These are phyloP conservation scores for Brettanomyces anomalus DNA, from an alignment of 805 yeast genomes.

Conservation along the genomic window DNA sequence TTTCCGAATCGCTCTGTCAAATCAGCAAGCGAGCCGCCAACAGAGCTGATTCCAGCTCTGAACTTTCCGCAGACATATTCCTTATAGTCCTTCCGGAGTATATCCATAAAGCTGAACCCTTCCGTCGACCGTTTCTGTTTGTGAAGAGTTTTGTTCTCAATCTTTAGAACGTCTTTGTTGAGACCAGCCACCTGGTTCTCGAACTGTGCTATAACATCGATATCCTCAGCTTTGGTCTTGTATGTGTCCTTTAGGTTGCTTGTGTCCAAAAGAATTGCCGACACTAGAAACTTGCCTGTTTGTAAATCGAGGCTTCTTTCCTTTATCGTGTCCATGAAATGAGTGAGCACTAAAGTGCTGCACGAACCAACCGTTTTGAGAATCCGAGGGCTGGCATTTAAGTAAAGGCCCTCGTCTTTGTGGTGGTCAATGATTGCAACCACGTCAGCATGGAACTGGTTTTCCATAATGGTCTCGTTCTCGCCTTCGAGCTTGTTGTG, in stretches of 20 bases:
- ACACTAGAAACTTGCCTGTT: slow-evolving; percentile 1
- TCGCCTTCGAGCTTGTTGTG: slow-evolving; percentile 63
- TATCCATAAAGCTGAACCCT: slow-evolving; percentile 51
- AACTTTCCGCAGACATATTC: slow-evolving; percentile 38
- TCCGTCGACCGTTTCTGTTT: slow-evolving; percentile 23
- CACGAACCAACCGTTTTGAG: slow-evolving; percentile 69
- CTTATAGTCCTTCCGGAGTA: slow-evolving; percentile 80
- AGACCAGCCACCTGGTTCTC: not conserved
- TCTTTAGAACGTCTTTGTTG: not conserved
- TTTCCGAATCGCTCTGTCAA: slow-evolving; percentile 22
- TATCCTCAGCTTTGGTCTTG: not conserved
- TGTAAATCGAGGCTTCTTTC: slow-evolving; percentile 2
- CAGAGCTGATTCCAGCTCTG: slow-evolving; percentile 67
- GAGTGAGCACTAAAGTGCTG: slow-evolving; percentile 59
- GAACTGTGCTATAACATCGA: not conserved
- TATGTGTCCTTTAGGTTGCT: not conserved
- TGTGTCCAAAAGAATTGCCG: slow-evolving; percentile 6
- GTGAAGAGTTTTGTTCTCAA: not conserved
- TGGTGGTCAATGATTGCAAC: slow-evolving; percentile 81
- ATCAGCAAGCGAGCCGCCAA: slow-evolving; percentile 57
- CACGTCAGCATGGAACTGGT: slow-evolving; percentile 26
- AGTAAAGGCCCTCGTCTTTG: slow-evolving; percentile 49
- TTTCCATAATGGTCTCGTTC: slow-evolving; percentile 23
- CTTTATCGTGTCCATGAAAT: slow-evolving; percentile 20
- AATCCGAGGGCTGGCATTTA: slow-evolving; percentile 50